Conservation (phyloP, 768 basidiomycete genomes). For the Gautieria morchelliformis region DNA sequence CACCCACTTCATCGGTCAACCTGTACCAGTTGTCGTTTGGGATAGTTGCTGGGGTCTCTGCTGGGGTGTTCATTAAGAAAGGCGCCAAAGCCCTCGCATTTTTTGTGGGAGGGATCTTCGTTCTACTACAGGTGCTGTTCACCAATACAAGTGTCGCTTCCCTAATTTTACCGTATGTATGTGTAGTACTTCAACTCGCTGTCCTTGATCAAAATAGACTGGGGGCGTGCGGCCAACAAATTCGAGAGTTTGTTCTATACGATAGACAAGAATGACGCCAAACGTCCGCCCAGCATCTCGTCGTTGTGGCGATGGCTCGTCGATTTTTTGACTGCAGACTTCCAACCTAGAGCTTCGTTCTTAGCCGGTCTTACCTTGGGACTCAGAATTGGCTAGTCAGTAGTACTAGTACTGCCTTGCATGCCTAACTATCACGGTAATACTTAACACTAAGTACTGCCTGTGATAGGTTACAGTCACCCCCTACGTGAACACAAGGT, state of each 20-base stretch:
- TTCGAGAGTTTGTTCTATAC: conserved; percentile 73
- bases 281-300: conserved; percentile 51
- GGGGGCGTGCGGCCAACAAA: conserved; percentile 49
- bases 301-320: conserved; percentile 60
- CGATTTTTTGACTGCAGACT: conserved; percentile 85
- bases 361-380: conserved; percentile 77
- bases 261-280: conserved; percentile 42
- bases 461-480: no score
- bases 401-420: no score
- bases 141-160: neutral
- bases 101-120: conserved; percentile 82
- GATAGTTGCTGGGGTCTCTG: conserved; percentile 78
- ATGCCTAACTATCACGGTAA: no score
- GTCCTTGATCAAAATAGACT: conserved; percentile 71
- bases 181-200: conserved; percentile 69
- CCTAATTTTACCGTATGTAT: neutral
- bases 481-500: no score
- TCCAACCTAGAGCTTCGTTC: conserved; percentile 86
- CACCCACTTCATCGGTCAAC: conserved; percentile 67
- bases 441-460: no score
- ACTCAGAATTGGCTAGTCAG: conserved; percentile 59
- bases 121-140: conserved; percentile 71
- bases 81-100: conserved; percentile 81
- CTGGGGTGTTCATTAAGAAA: conserved; percentile 92
- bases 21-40: conserved; percentile 81